Percentiles rank a stretch among this genome's conserved stretches.
These are phyloP conservation scores for Rhynchosporium secalis DNA, from an alignment of 2,329 filamentous ascomycete species.

Conservation along the genomic window DNA sequence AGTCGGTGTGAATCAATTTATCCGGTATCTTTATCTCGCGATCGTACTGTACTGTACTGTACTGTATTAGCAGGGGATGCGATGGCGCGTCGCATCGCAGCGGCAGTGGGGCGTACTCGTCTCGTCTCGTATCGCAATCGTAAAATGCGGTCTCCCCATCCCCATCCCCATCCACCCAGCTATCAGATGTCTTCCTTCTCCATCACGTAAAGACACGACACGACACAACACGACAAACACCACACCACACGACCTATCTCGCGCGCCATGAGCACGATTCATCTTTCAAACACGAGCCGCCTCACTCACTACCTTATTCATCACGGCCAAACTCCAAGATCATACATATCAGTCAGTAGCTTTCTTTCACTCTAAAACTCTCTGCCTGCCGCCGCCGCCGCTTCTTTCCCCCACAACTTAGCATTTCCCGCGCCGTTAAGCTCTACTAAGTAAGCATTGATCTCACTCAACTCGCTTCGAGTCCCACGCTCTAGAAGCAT, in stretches of 20 bases:
- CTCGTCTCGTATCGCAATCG: not conserved
- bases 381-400: conserved; percentile 1
- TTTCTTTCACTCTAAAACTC: not conserved
- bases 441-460: not conserved
- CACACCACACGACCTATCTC: too few relatives aligned
- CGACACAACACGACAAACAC: not conserved
- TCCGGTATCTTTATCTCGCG: too few relatives aligned
- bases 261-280: too few relatives aligned
- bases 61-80: conserved; percentile 14
- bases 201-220: conserved; percentile 20
- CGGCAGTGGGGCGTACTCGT: not conserved
- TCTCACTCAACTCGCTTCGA: not conserved
- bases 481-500: not conserved
- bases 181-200: not conserved
- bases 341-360: not conserved
- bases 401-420: conserved; percentile 4
- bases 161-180: conserved; percentile 1
- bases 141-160: not conserved
- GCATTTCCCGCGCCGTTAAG: conserved; percentile 3
- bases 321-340: not conserved
- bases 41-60: conserved; percentile 11
- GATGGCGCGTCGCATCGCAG: not conserved
- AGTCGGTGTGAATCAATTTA: conserved; percentile 15
- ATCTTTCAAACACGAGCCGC: too few relatives aligned
- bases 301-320: not conserved